phyloP scores from a whole-genome alignment of 2,329 filamentous ascomycete species.

The Coniochaeta sp. region DNA sequence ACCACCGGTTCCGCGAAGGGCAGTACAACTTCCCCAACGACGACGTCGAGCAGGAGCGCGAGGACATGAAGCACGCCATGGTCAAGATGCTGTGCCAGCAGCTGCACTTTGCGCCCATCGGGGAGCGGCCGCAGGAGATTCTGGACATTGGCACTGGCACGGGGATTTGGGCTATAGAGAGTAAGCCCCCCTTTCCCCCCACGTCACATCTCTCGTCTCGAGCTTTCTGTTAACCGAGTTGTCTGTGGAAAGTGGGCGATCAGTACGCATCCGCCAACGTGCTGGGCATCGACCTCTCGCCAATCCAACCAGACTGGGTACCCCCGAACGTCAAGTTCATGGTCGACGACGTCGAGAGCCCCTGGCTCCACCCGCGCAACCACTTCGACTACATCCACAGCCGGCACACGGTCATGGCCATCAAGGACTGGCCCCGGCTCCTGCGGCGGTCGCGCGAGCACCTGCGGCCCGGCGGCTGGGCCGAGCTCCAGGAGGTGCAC shows the following conservation, averaged over 20 bases:
- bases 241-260: slow-evolving; percentile 28
- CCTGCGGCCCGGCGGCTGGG: slow-evolving; percentile 41
- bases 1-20: slow-evolving; percentile 48
- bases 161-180: slow-evolving; percentile 53
- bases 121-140: slow-evolving; percentile 37
- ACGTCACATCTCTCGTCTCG: too few relatives aligned
- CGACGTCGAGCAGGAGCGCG: slow-evolving; percentile 50
- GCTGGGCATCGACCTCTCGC: slow-evolving; percentile 35
- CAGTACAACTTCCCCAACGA: slow-evolving; percentile 54
- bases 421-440: slow-evolving; percentile 47
- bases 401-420: slow-evolving; percentile 31
- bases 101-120: slow-evolving; percentile 46
- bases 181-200: slow-evolving; percentile 6
- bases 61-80: slow-evolving; percentile 51
- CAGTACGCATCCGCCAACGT: slow-evolving; percentile 31
- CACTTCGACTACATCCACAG: slow-evolving; percentile 55
- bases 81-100: slow-evolving; percentile 39
- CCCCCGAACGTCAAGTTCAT: slow-evolving; percentile 56
- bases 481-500: slow-evolving; percentile 43
- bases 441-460: slow-evolving; percentile 40
- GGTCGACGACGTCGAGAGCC: slow-evolving; percentile 42
- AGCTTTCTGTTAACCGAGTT: too few relatives aligned
- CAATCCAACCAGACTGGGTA: slow-evolving; percentile 41
- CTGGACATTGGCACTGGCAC: slow-evolving; percentile 54
- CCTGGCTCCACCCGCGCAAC: slow-evolving; percentile 39